Base-by-base conservation (phyloP, 1,284 basidiomycete species). In the Malassezia nana region DNA sequence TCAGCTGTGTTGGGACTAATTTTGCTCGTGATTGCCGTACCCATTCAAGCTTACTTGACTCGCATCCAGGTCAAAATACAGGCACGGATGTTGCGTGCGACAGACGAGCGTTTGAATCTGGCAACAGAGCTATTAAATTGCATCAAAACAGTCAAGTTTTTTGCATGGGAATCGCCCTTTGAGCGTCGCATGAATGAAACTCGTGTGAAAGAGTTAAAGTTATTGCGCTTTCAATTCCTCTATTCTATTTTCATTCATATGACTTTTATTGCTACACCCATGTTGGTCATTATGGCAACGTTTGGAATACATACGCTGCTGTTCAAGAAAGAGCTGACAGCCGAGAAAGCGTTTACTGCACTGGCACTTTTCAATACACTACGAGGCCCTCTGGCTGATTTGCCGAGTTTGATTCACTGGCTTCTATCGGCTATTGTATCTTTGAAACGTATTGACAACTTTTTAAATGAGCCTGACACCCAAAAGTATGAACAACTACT, bases 221-320 rank as follows among this genome's bases (percentile, higher is more conserved):
- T 78, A 0, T 69, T 80, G 9, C 72, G 74, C 20, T 63, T 74
- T 16, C 67, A 77, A 26, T 78, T 77, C 51, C 55, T 76, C 4
- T 75, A 77, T 10, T 72, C 73, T 53, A 66, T 76, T 6, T 58
- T 77, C 29, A 71, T 71, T 25, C 74, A 75, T 15, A 59, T 78
- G 12, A 60, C 78, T 42, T 75, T 76, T 16, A 76, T 69, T 47
- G 80, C 86, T 31, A 84, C 85, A 0, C 75, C 84, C 4, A 58
- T 82, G 31, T 58, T 78, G 12, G 82, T 81, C 13, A 86, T 86
- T 80, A 66, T 82, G 31, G 78, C 79, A 16, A 84, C 84, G 0
- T 87, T 82, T 67, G 78, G 79, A 6, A 79, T 81, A 30, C 84
- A 81, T 64, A 80, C 79, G 12, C 57, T 77, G 2, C 65, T 80